Conservation (phyloP, 1,284 basidiomycete species). For the Cutaneotrichosporon sp. region DNA sequence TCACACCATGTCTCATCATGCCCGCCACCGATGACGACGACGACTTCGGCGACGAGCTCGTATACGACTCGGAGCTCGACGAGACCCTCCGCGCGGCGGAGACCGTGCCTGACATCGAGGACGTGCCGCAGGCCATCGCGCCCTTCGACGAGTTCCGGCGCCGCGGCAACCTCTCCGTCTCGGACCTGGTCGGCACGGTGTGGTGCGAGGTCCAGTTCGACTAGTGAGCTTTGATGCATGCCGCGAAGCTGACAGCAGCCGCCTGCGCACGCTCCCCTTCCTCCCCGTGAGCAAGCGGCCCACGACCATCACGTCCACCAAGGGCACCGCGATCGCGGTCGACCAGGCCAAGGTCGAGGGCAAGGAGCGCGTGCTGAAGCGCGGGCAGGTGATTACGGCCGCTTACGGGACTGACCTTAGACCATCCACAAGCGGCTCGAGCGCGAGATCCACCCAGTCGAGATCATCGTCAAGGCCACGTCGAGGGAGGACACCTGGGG, state of each 20-base stretch:
- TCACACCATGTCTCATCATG: constrained; percentile 6
- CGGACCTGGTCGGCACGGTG: constrained; percentile 58
- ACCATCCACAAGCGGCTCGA: constrained; percentile 80
- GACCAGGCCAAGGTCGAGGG: constrained; percentile 61
- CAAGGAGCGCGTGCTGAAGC: constrained; percentile 63
- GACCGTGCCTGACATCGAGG: constrained; percentile 30
- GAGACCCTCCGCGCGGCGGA: constrained; percentile 30
- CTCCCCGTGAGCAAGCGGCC: constrained; percentile 63
- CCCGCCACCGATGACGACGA: constrained; percentile 19
- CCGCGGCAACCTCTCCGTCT: constrained; percentile 53
- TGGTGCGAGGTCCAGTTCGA: constrained; percentile 58
- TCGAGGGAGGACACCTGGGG: constrained; percentile 72
- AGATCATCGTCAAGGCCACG: constrained; percentile 58
- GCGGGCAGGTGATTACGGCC: constrained; percentile 61
- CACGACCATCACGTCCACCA: constrained; percentile 61
- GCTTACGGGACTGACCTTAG: neutral
- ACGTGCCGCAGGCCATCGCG: constrained; percentile 20
- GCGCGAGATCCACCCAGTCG: constrained; percentile 66
- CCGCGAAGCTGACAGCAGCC: constrained; percentile 27
- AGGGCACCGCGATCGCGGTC: constrained; percentile 69
- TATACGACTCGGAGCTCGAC: constrained; percentile 35
- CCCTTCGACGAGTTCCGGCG: constrained; percentile 42
- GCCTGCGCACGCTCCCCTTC: constrained; percentile 56
- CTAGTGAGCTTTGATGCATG: constrained; percentile 33
- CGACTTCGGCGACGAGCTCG: constrained; percentile 36